These are phyloP conservation scores for Hibiscus tridactylites DNA, from an alignment of 345 rosid genomes.

Conservation along the genomic window DNA sequence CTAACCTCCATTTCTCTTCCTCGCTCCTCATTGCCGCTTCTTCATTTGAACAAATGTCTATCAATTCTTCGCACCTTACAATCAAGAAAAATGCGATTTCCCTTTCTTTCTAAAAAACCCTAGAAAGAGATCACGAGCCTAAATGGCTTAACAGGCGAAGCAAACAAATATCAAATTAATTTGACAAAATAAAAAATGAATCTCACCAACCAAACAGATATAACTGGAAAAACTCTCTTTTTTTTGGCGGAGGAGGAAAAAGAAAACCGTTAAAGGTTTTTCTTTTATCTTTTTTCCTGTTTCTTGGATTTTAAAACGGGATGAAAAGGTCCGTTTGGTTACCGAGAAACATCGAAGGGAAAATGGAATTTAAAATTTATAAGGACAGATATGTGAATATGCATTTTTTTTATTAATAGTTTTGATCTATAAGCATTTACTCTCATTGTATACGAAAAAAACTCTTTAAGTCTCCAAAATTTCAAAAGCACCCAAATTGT, in stretches of 20 bases:
- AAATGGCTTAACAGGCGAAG: background rate
- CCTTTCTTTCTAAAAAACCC: background rate
- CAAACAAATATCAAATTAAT: background rate
- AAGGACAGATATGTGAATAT: background rate
- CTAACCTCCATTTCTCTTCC: constrained; percentile 73
- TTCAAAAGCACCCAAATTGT: too few species aligned
- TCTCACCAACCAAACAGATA: constrained; percentile 4
- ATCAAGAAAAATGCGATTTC: background rate
- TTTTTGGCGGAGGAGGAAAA: background rate
- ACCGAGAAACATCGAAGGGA: background rate
- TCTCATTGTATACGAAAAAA: too few species aligned
- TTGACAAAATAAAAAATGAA: background rate
- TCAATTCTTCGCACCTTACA: background rate
- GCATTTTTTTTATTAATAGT: background rate
- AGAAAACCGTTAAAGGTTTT: background rate
- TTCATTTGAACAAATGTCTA: constrained; percentile 32
- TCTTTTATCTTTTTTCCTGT: background rate
- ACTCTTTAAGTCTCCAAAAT: too few species aligned
- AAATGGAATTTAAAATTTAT: background rate
- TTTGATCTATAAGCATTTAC: background rate
- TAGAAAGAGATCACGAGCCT: background rate
- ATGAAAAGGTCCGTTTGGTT: background rate
- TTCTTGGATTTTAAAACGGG: background rate
- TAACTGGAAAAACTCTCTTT: background rate
- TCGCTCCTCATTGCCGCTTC: constrained; percentile 60